Percentiles rank a stretch among this genome's conserved stretches.
phyloP scores from a whole-genome alignment of 2,329 filamentous ascomycete genomes.

The Pezicula neosporulosa region DNA sequence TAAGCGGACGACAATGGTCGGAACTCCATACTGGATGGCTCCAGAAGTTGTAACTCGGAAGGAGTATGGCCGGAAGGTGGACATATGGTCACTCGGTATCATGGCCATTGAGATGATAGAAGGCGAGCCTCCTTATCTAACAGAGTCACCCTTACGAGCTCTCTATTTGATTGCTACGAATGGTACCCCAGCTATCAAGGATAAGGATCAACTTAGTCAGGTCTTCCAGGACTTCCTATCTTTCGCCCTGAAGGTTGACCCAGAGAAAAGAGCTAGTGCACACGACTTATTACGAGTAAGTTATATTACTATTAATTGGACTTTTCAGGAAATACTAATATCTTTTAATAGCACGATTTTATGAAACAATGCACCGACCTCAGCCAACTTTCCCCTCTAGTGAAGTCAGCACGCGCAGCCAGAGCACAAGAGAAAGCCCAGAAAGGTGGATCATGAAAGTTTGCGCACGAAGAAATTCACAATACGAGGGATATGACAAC shows the following conservation, averaged over 20 bases:
- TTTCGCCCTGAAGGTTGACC: constrained; percentile 93
- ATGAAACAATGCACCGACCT: constrained; percentile 75
- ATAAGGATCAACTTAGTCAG: constrained; percentile 75
- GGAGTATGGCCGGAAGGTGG: constrained; percentile 96
- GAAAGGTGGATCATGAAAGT: constrained; percentile 41
- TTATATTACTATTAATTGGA: constrained; percentile 23
- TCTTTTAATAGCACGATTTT: constrained; percentile 64
- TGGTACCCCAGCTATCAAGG: constrained; percentile 91
- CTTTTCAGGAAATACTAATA: constrained; percentile 9
- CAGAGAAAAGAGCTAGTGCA: constrained; percentile 92
- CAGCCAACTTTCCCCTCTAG: constrained; percentile 77
- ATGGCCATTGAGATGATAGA: constrained; percentile 99
- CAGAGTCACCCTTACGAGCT: constrained; percentile 87
- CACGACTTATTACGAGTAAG: constrained; percentile 89
- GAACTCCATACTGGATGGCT: constrained; percentile 99
- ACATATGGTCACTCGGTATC: constrained; percentile 97
- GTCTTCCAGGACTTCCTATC: constrained; percentile 90
- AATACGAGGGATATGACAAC: too few species aligned
- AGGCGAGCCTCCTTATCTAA: constrained; percentile 94
- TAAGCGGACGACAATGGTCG: constrained; percentile 98
- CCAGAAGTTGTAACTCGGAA: constrained; percentile 96
- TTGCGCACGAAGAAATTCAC: too few species aligned
- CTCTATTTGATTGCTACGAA: constrained; percentile 97
- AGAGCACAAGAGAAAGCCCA: constrained; percentile 80
- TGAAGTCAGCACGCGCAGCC: constrained; percentile 80